These are phyloP conservation scores for Micractinium sp. DNA, from an alignment of 139 green algal species.

Conservation along the genomic window DNA sequence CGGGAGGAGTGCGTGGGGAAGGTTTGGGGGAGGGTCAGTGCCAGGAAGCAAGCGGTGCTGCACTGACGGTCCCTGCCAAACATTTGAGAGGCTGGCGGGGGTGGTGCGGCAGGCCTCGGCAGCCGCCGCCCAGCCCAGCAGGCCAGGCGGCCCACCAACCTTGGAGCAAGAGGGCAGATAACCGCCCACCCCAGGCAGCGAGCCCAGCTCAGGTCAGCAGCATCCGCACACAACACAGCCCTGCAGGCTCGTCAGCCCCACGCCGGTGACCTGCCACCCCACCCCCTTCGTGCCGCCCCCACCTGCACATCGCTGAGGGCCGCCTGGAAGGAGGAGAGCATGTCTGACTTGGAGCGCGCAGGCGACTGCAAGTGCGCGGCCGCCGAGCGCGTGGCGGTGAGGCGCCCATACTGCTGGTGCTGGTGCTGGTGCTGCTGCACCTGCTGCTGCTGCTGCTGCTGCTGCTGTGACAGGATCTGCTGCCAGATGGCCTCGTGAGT, in stretches of 20 bases:
- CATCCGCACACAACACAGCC: too few species aligned
- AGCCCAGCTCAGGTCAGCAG: too few species aligned
- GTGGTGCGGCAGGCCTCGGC: neutral
- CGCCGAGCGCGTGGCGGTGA: neutral
- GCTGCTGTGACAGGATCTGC: conserved; percentile 28
- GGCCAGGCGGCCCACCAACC: neutral
- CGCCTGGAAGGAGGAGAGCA: conserved; percentile 12
- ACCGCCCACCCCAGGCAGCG: too few species aligned
- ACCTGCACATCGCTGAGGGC: conserved; percentile 12
- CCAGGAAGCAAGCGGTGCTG: neutral
- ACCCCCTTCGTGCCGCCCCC: neutral
- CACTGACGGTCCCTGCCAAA: neutral
- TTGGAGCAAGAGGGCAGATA: too few species aligned
- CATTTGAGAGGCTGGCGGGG: neutral
- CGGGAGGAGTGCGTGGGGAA: neutral
- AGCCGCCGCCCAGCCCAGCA: neutral
- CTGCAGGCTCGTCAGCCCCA: too few species aligned
- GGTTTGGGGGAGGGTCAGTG: neutral
- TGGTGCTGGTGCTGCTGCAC: neutral
- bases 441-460: conserved; percentile 6
- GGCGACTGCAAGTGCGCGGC: neutral
- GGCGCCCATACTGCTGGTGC: neutral
- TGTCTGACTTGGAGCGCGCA: conserved; percentile 7
- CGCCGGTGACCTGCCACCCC: neutral
- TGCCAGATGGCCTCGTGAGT: conserved; percentile 23